Evolutionary conservation across 768 basidiomycete species (phyloP).

Genomic region (Pleurotus tuoliensis): DNA sequence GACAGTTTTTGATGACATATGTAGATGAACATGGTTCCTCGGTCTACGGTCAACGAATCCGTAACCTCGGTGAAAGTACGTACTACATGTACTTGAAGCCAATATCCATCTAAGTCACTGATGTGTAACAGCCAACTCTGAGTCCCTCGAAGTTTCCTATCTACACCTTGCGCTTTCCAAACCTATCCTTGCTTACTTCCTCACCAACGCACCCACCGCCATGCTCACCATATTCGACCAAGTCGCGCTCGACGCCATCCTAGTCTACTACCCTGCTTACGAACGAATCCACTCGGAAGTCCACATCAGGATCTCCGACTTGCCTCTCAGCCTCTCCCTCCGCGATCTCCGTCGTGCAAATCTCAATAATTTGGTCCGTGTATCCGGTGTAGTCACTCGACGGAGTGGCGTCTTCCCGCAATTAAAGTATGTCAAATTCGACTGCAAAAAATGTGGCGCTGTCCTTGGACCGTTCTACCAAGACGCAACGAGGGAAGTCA

Average conservation of each 20-base stretch:
- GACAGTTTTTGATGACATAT: conserved; percentile 93
- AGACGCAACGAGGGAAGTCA: conserved; percentile 91
- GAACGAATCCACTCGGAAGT: conserved; percentile 97
- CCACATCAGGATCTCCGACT: conserved; percentile 93
- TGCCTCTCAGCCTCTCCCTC: conserved; percentile 85
- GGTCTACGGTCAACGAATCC: conserved; percentile 93
- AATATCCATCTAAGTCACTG: conserved; percentile 2
- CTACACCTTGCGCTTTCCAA: conserved; percentile 91
- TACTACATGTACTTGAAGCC: conserved; percentile 14
- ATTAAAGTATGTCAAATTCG: conserved; percentile 98
- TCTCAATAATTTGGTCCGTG: conserved; percentile 92
- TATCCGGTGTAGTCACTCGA: conserved; percentile 93
- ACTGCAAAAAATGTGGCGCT: conserved; percentile 93
- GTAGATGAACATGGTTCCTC: conserved; percentile 89
- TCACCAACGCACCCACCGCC: conserved; percentile 88
- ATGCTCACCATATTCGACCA: conserved; percentile 96
- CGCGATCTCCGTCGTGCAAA: conserved; percentile 91
- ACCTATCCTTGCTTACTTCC: conserved; percentile 94
- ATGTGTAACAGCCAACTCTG: conserved; percentile 73
- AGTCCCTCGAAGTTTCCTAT: conserved; percentile 96
- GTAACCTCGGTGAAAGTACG: conserved; percentile 89
- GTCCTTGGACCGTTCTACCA: conserved; percentile 97
- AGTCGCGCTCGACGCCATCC: conserved; percentile 89
- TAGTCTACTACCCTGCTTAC: conserved; percentile 94
- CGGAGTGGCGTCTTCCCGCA: conserved; percentile 98